phyloP scores from a whole-genome alignment of 2,329 filamentous ascomycete genomes.

The Penicillium hordei region DNA sequence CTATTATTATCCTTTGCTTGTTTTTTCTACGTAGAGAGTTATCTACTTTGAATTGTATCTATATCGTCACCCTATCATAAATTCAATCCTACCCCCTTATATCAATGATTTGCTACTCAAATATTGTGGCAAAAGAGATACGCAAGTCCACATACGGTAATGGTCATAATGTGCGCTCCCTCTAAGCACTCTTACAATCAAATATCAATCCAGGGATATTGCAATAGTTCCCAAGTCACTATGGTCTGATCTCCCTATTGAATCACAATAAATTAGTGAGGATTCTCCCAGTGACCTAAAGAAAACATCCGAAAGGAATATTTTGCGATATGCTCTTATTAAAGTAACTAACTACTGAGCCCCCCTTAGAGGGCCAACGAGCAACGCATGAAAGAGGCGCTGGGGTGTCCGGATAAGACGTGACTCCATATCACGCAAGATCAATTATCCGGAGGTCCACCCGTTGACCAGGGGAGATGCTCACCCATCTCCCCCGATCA shows the following conservation, averaged over 20 bases:
- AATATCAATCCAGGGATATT: neutral
- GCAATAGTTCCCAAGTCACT: neutral
- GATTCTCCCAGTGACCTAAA: neutral
- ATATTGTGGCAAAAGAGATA: too few relatives aligned
- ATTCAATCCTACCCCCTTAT: neutral
- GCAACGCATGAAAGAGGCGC: neutral
- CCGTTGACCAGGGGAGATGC: neutral
- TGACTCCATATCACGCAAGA: slow-evolving; percentile 5
- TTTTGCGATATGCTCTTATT: neutral
- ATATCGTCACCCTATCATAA: neutral
- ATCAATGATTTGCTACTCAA: neutral
- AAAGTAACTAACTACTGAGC: neutral
- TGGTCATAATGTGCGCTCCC: too few relatives aligned
- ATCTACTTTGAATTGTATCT: neutral
- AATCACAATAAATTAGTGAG: neutral
- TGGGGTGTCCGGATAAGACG: neutral
- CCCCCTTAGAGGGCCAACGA: slow-evolving; percentile 1
- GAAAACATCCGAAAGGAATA: too few relatives aligned
- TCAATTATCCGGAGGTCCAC: neutral
- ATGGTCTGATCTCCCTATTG: neutral
- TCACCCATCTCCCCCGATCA: neutral
- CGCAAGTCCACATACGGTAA: neutral
- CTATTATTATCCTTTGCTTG: neutral
- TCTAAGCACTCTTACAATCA: neutral
- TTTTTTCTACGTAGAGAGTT: neutral